Evolutionary conservation across 768 basidiomycete genomes (phyloP), one percentile per base, ranked within the genome.

Genomic region (Fomitopsis pulvina): DNA sequence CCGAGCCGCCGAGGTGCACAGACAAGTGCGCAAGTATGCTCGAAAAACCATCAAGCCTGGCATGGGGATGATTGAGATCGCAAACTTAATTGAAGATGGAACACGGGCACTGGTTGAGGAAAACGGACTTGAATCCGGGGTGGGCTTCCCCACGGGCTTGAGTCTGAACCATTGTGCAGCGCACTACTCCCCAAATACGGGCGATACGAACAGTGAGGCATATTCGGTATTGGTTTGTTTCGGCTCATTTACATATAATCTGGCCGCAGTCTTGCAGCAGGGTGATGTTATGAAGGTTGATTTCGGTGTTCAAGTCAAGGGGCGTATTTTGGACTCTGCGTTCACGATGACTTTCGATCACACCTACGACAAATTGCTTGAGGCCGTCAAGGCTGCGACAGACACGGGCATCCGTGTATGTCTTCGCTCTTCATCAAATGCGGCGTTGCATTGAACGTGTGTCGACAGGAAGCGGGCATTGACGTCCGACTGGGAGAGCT

Each of bases 61-160:
- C 0, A 87, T 96, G 91, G 76, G 78, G 30, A 89, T 92, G 87
- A 93, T 83, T 1, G 88, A 95, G 59, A 96, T 99, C 56, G 94
- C 84, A 27, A 83, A 98, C 52, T 76, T 83, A 59, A 94, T 99
- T 60, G 96, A 99, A 68, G 83, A 93, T 58, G 87, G 90, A 8
- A 91, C 87, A 22, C 77, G 96, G 45, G 84, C 92, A 1, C 70
- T 98, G 27, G 94, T 95, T 0, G 96, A 98, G 68, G 94, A 88
- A 69, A 80, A 84, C 55, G 92, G 91, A 9, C 64, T 92, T 47
- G 81, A 92, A 51, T 71, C 80, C 34, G 96, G 96, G 2, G 76
- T 99, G 54, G 96, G 93, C 1, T 99, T 99, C 70, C 96, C 96
- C 25, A 98, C 95, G 8, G 96, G 96, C 30, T 71, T 98, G 55